These are phyloP conservation scores for Populus simonii DNA, from an alignment of 345 rosid genomes.

Conservation along the genomic window DNA sequence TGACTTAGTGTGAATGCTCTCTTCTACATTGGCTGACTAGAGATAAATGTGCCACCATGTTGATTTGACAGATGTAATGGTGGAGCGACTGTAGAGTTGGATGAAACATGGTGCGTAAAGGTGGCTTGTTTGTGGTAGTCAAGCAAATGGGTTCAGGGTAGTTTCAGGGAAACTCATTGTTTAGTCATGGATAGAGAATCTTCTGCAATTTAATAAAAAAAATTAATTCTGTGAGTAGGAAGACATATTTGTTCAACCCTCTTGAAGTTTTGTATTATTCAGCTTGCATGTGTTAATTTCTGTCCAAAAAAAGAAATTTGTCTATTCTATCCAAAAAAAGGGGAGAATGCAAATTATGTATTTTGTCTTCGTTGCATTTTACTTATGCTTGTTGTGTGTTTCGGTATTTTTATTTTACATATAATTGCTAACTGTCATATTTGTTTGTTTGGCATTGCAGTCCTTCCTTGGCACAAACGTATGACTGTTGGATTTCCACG, in stretches of 20 bases:
- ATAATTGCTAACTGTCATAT: neutral
- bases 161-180: neutral
- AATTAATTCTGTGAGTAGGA: neutral
- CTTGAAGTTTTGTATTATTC: neutral
- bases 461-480: conserved; percentile 52
- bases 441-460: conserved; percentile 27
- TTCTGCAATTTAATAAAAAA: neutral
- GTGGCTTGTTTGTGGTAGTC: neutral
- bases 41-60: neutral
- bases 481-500: conserved; percentile 24
- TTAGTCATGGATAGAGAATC: neutral
- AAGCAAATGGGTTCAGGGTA: neutral
- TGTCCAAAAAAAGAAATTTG: too few relatives aligned
- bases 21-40: neutral
- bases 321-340: too few relatives aligned
- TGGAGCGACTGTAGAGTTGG: neutral
- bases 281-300: neutral
- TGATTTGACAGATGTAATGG: neutral
- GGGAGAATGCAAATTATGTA: neutral
- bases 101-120: neutral
- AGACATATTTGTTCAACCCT: neutral
- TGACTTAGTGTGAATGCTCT: neutral
- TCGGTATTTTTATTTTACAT: neutral
- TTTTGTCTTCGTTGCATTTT: neutral
- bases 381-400: neutral